Base-by-base conservation (phyloP, 2,329 filamentous ascomycete species). In the Aspergillus hiratsukae region DNA sequence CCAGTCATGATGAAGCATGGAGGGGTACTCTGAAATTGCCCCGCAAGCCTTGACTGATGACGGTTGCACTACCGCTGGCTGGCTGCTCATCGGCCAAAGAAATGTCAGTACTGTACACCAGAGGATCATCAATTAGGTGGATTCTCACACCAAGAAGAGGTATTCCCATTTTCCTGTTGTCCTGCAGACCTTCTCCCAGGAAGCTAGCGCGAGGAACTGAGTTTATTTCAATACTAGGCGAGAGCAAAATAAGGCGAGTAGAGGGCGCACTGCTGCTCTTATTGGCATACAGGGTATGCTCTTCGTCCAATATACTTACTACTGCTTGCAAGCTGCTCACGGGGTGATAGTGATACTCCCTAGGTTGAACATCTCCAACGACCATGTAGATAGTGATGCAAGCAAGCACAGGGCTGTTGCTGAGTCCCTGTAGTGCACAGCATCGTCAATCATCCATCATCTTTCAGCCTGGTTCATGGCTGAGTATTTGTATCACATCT, bases 401-500 rank as follows among this genome's bases (percentile, higher is more conserved):
- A 45, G 41, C 17, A 19, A 23, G 21, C 3, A 45, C n/a, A 45
- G 31, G 31, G 31, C 31, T 37, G 31, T 37, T 37, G 31, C 41
- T 10, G n/a, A 45, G 41, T 45, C 19, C 17, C 8, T 45, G 21
- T 45, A 45, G 21, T 21, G 41, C n/a, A 23, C n/a, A 21, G 4
- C 41, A 45, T 23, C 41, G 19, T 45, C 41, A 45, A 45, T 45
- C 41, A 19, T 21, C 6, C 10, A 45, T 45, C 41, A 23, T 45
- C 10, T 17, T 23, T n/a, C 21, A 45, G 41, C 41, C 41, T 45
- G 41, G 6, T 23, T 19, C 21, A 19, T 10, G 41, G n/a, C n/a
- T 23, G 52, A 46, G 41, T 58, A 61, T 58, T 54, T 60, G 58
- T 60, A 62, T 54, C 56, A 58, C 60, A 45, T 54, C 50, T 46